phyloP scores from a whole-genome alignment of 768 basidiomycete species.

The Boletus fagicola region DNA sequence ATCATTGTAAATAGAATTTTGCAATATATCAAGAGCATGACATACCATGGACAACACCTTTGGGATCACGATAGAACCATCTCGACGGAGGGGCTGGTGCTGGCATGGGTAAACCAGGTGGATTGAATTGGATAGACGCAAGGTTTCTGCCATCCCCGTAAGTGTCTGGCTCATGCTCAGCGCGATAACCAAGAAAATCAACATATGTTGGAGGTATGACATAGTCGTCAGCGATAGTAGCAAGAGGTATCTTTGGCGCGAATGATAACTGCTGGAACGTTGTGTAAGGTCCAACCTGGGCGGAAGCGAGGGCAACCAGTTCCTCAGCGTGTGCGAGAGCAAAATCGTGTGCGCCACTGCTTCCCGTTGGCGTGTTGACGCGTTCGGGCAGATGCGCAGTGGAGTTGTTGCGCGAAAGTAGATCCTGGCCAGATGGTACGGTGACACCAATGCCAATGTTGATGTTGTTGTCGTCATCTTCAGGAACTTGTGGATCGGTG shows the following conservation, averaged over 20 bases:
- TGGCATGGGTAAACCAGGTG: constrained; percentile 77
- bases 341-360: constrained; percentile 28
- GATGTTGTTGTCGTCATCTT: constrained; percentile 57
- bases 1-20: constrained; percentile 11
- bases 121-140: constrained; percentile 67
- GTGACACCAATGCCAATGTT: constrained; percentile 65
- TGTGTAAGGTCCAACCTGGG: constrained; percentile 80
- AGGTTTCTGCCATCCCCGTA: constrained; percentile 46
- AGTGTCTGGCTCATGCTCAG: constrained; percentile 57
- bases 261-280: constrained; percentile 90
- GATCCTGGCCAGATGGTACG: constrained; percentile 42
- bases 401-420: constrained; percentile 30
- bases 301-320: constrained; percentile 60
- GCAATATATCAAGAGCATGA: constrained; percentile 2
- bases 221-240: constrained; percentile 85
- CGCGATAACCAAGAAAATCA: constrained; percentile 69
- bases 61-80: constrained; percentile 87
- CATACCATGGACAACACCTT: constrained; percentile 74
- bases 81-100: constrained; percentile 62
- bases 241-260: constrained; percentile 84
- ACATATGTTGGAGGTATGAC: constrained; percentile 90
- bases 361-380: constrained; percentile 30
- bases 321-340: constrained; percentile 59
- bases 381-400: constrained; percentile 26
- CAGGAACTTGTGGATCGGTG: constrained; percentile 42